These are phyloP conservation scores for Zasmidium citrigriseum DNA, from an alignment of 2,329 filamentous ascomycete genomes.

Conservation along the genomic window DNA sequence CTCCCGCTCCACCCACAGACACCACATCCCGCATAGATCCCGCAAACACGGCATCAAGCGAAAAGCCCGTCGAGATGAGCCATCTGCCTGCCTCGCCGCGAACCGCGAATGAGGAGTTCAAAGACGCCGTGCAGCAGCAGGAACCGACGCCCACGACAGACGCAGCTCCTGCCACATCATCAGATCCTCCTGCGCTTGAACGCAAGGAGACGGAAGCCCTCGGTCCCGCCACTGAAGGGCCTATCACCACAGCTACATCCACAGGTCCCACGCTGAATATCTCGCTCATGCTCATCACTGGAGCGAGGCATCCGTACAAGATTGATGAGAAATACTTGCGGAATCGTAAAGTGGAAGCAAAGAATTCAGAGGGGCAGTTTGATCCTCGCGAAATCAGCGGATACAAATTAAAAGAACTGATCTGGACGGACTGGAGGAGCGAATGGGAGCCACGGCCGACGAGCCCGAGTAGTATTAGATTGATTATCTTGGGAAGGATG, in stretches of 20 bases:
- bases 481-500: constrained; percentile 90
- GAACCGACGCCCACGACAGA: neutral
- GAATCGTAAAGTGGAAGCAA: constrained; percentile 77
- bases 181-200: constrained; percentile 25
- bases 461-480: constrained; percentile 82
- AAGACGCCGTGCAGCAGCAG: constrained; percentile 6
- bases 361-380: constrained; percentile 61
- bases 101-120: constrained; percentile 5
- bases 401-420: constrained; percentile 91
- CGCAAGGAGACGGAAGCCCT: constrained; percentile 48
- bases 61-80: constrained; percentile 4
- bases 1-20: constrained; percentile 7
- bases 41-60: constrained; percentile 1
- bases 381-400: constrained; percentile 90
- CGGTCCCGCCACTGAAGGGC: constrained; percentile 49
- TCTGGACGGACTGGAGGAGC: constrained; percentile 83
- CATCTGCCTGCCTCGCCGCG: neutral
- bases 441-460: constrained; percentile 87
- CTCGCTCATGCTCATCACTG: constrained; percentile 73
- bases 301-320: constrained; percentile 83
- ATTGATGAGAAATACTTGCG: constrained; percentile 84
- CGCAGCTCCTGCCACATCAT: constrained; percentile 9
- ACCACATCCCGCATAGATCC: neutral
- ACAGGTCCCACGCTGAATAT: constrained; percentile 63
- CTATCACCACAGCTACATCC: constrained; percentile 37